Evolutionary conservation across 768 basidiomycete species (phyloP), one percentile per base, ranked within the genome.

Genomic region (Lactarius quietus): DNA sequence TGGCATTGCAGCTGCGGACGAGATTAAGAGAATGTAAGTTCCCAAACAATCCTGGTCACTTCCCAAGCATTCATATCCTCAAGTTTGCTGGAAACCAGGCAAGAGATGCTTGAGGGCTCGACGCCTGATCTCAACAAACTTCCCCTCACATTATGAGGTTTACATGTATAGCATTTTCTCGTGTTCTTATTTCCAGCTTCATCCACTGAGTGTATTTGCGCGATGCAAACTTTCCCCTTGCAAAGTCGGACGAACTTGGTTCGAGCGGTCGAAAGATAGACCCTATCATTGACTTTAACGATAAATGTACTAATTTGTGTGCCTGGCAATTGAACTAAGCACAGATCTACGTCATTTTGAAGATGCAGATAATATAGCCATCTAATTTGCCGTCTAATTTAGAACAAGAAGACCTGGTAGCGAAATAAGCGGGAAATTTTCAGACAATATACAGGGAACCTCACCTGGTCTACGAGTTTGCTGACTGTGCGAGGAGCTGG

Each of bases 391-490:
- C 31, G 1, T 67, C 58, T 57, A 63, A 58, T 48, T 73, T 59
- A 82, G 72, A 82, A 81, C 63, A 78, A 57, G 59, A 82, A 81
- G 52, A 82, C 74, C 79, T 81, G 56, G 7, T 45, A n/a, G 0
- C 28, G 62, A 6, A 12, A 67, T 75, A 31, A 75, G 73, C 29
- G 10, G 38, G 56, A 28, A n/a, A 51, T 9, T 14, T n/a, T 35
- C n/a, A 31, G n/a, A 33, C 14, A 20, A 39, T 56, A 6, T n/a
- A 9, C n/a, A 26, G 56, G 2, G 7, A n/a, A 51, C 59, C 70
- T 54, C 73, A 89, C 92, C 84, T 92, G 86, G 75, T 98, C 95
- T 61, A 84, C 88, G 55, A 95, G 85, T 81, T 98, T 99, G 85
- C 91, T 94, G 78, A 97, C 83, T 8, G 93, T 86, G 68, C 90